These are phyloP conservation scores for Trichodelitschia bisporula DNA, from an alignment of 495 filamentous ascomycete species.

Conservation along the genomic window DNA sequence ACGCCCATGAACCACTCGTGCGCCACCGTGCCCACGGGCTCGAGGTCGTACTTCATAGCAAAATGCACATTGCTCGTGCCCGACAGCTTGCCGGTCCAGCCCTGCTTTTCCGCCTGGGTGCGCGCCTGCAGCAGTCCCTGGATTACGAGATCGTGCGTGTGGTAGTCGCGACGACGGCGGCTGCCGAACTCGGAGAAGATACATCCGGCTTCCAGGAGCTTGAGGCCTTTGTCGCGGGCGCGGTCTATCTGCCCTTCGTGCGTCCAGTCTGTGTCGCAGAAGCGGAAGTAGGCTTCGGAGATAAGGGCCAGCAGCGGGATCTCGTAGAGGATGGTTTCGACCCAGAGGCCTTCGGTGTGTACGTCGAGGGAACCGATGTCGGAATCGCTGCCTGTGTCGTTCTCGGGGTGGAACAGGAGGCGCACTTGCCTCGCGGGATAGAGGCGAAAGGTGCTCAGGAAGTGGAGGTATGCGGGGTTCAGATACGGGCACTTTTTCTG, in stretches of 20 bases:
- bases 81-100: slow-evolving; percentile 42
- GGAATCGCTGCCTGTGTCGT: slow-evolving; percentile 34
- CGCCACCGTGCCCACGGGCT: slow-evolving; percentile 78
- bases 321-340: slow-evolving; percentile 93
- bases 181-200: slow-evolving; percentile 86
- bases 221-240: slow-evolving; percentile 51
- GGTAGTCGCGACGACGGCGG: slow-evolving; percentile 68
- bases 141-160: slow-evolving; percentile 83
- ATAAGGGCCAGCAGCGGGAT: slow-evolving; percentile 80
- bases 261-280: slow-evolving; percentile 74
- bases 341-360: slow-evolving; percentile 56
- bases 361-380: slow-evolving; percentile 55
- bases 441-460: slow-evolving; percentile 56
- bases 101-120: slow-evolving; percentile 26
- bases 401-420: slow-evolving; percentile 37
- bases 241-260: slow-evolving; percentile 65
- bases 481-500: slow-evolving; percentile 61
- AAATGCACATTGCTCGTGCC: slow-evolving; percentile 96
- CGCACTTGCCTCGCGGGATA: slow-evolving; percentile 56
- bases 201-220: slow-evolving; percentile 58
- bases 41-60: slow-evolving; percentile 66
- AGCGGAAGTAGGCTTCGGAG: slow-evolving; percentile 92
- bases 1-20: slow-evolving; percentile 99
- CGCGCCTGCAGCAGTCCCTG: slow-evolving; percentile 52
- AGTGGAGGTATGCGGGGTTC: slow-evolving; percentile 47